Base-by-base conservation (phyloP, 75 land plant species). In the Larix kaempferi region DNA sequence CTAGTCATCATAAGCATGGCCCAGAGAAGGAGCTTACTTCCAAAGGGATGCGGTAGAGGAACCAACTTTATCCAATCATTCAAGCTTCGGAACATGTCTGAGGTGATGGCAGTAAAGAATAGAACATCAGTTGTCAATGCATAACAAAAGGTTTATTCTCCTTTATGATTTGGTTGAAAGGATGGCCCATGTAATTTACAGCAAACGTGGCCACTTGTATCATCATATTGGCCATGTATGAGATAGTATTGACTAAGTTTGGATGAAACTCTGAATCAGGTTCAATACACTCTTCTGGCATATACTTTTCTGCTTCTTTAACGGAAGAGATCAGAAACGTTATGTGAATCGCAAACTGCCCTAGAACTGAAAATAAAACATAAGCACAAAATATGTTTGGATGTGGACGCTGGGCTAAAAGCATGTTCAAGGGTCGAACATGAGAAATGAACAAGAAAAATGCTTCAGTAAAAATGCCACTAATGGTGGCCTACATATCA, bases 181-280 rank as follows among this genome's bases (percentile, higher is more conserved):
- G 99, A 73, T 92, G 98, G 56, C 99, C 99, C 87, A 98, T 98
- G 80, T 98, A 98, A 78, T 98, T 98, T 59, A 98, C 99, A 7
- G 99, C 98, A 89, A 98, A 98, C 14, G 99, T 98, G 5, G 95
- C 99, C 21, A 98, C 99, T 78, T 96, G 99, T 29, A 98, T 89
- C 99, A 98, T 98, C 99, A 98, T 89, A 81, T 84, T 93, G 58
- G 97, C 98, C 99, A 98, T 98, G 83, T 98, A 95, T 1, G 99
- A 98, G 41, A 98, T 94, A 0, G 99, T 95, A 61, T 98, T 98
- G 59, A 98, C 98, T n/a, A 98, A 87, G 71, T 98, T 95, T 22
- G 99, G 98, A 23, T 88, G 88, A 78, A 98, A 98, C 33, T 95
- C 96, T 0, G 98, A 88, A 71, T 95, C 98, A 25, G 98, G 99